These are phyloP conservation scores for Fusarium secorum DNA, from an alignment of 2,329 filamentous ascomycete genomes.

Conservation along the genomic window DNA sequence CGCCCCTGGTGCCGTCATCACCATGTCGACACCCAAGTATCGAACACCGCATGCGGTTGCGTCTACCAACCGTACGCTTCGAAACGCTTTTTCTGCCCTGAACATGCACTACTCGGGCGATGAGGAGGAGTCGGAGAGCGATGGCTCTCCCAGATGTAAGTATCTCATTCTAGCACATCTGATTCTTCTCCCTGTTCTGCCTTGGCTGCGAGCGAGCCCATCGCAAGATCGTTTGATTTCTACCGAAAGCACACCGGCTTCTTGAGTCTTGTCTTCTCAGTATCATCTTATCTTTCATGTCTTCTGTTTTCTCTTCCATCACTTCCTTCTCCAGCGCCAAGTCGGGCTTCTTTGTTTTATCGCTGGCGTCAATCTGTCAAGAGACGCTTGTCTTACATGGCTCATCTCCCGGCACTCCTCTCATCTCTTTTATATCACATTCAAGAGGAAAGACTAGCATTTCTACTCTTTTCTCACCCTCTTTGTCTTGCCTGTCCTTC, in stretches of 20 bases:
- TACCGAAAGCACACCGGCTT: not conserved
- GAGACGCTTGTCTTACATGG: not conserved
- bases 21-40: constrained; percentile 17
- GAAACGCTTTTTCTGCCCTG: constrained; percentile 14
- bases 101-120: not conserved
- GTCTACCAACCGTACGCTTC: not conserved
- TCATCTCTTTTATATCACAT: not conserved
- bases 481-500: not conserved
- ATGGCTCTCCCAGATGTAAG: constrained; percentile 10
- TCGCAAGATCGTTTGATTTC: not conserved
- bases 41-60: constrained; percentile 3
- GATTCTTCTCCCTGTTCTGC: not conserved
- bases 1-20: not conserved
- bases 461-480: not conserved
- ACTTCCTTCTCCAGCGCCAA: not conserved
- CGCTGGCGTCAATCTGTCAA: not conserved
- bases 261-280: not conserved
- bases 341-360: not conserved
- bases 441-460: not conserved
- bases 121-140: not conserved
- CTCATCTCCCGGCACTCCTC: not conserved
- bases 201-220: not conserved
- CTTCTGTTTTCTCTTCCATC: not conserved
- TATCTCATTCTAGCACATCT: not conserved
- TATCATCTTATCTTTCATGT: not conserved